Conservation (phyloP, 345 rosid genomes). For the Melaleuca alternifolia region DNA sequence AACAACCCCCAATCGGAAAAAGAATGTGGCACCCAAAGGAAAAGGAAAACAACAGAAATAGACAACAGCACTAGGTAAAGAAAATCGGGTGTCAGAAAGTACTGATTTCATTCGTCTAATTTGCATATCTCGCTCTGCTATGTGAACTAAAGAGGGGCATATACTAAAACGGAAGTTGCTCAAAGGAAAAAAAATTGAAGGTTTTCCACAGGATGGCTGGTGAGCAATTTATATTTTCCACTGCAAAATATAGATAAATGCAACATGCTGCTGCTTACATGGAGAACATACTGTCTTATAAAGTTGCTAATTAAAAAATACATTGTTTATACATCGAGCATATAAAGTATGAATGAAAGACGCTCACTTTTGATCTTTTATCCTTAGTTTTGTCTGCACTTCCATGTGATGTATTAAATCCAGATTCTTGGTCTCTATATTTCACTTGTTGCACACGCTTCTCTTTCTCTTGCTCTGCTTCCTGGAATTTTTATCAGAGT, state of each 20-base stretch:
- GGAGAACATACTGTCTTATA: background rate
- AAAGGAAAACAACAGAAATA: background rate
- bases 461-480: conserved; percentile 52
- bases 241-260: background rate
- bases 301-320: background rate
- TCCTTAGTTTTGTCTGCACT: conserved; percentile 17
- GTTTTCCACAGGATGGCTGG: background rate
- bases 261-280: background rate
- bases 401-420: conserved; percentile 6
- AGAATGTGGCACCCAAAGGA: background rate
- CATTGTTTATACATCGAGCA: background rate
- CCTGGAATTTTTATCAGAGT: conserved; percentile 27
- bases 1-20: background rate
- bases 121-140: background rate
- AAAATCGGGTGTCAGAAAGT: background rate
- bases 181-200: background rate
- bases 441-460: conserved; percentile 22
- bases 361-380: conserved; percentile 28
- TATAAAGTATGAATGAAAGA: background rate
- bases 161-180: background rate
- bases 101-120: background rate
- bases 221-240: background rate
- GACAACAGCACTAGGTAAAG: background rate
- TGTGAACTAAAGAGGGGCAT: background rate
- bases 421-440: conserved; percentile 10